phyloP scores from a whole-genome alignment of 2,329 filamentous ascomycete species.

The Trichoderma sp. region DNA sequence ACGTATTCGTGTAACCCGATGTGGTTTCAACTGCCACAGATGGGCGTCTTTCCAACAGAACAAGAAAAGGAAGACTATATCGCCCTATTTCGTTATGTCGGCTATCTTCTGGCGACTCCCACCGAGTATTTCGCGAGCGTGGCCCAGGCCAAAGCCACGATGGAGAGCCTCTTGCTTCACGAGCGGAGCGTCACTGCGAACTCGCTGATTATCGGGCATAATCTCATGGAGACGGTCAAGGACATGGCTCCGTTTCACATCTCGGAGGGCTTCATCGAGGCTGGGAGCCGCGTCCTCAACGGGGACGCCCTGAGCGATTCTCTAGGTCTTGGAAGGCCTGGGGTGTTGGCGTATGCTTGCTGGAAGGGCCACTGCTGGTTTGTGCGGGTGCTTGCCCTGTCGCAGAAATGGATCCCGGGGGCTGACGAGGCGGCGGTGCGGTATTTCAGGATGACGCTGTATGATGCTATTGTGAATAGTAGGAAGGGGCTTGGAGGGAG shows the following conservation, averaged over 20 bases:
- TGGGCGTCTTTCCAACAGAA: slow-evolving; percentile 57
- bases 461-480: slow-evolving; percentile 31
- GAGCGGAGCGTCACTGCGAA: slow-evolving; percentile 35
- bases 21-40: slow-evolving; percentile 60
- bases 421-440: slow-evolving; percentile 28
- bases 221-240: slow-evolving; percentile 38
- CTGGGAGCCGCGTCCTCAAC: slow-evolving; percentile 38
- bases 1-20: slow-evolving; percentile 62
- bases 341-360: slow-evolving; percentile 29
- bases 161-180: slow-evolving; percentile 35
- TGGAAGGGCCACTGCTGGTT: slow-evolving; percentile 35
- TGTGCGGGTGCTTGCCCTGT: slow-evolving; percentile 27
- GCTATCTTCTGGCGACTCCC: slow-evolving; percentile 31
- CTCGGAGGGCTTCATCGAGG: slow-evolving; percentile 36
- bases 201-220: slow-evolving; percentile 35
- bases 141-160: slow-evolving; percentile 30
- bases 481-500: slow-evolving; percentile 26
- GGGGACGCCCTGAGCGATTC: slow-evolving; percentile 37
- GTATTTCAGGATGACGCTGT: slow-evolving; percentile 28
- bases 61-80: slow-evolving; percentile 62
- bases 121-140: slow-evolving; percentile 27
- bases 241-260: slow-evolving; percentile 37
- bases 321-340: slow-evolving; percentile 34
- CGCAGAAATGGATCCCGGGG: slow-evolving; percentile 27
- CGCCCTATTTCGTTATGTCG: slow-evolving; percentile 48